Evolutionary conservation across 2,329 filamentous ascomycete species (phyloP).

Genomic region (Cordyceps farinosa): DNA sequence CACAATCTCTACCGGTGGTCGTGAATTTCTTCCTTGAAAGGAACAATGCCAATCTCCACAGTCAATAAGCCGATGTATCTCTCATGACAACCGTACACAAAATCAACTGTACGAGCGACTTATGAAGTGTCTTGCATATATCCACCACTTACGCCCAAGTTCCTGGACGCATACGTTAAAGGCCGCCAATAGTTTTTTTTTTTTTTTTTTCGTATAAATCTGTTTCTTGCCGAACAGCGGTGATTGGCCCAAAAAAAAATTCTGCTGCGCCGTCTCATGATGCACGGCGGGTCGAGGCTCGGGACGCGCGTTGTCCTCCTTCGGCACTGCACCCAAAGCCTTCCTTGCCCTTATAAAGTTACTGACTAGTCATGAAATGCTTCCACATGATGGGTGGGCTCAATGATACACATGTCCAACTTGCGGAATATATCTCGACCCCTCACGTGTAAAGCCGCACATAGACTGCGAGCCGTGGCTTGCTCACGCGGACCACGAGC

Average conservation of each 20-base stretch:
- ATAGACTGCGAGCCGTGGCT: not conserved
- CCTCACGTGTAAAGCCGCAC: not conserved
- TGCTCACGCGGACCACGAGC: not conserved
- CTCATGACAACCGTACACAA: not conserved
- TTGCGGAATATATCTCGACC: not conserved
- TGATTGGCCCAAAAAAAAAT: not conserved
- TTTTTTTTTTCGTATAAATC: not conserved
- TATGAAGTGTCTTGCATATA: not conserved
- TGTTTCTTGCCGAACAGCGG: not conserved
- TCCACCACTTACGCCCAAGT: not conserved
- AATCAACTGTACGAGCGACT: not conserved
- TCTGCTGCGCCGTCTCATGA: not conserved
- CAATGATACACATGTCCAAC: not conserved
- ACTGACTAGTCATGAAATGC: not conserved
- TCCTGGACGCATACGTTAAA: not conserved
- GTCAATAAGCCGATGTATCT: not conserved
- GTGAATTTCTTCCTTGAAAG: not conserved
- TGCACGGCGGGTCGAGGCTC: constrained; percentile 13
- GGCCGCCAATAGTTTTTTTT: not conserved
- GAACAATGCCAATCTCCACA: not conserved
- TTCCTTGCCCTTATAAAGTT: not conserved
- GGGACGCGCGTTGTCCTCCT: constrained; percentile 14
- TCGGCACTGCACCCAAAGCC: not conserved
- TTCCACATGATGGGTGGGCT: not conserved
- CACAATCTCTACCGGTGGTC: not conserved